Percentiles rank a stretch among this genome's conserved stretches.
Evolutionary conservation across 441 rosid species (phyloP).

Genomic region (Adansonia rubrostipa): DNA sequence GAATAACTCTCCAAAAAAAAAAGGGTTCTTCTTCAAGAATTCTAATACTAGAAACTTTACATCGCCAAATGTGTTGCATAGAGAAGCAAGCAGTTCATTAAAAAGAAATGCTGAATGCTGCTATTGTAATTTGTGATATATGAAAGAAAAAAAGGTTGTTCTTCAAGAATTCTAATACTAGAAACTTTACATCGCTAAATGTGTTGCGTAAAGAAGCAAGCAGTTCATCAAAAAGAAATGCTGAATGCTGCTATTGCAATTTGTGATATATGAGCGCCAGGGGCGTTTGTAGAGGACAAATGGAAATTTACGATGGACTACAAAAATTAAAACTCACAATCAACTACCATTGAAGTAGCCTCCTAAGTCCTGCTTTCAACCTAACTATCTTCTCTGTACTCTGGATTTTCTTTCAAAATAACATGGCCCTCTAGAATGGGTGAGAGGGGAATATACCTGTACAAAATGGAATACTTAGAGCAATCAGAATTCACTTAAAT

Average conservation of each 20-base stretch:
- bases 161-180: neutral
- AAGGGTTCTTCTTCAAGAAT: neutral
- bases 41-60: neutral
- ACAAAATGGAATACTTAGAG: conserved; percentile 16
- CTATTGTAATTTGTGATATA: neutral
- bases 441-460: conserved; percentile 86
- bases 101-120: neutral
- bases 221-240: neutral
- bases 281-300: neutral
- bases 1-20: too few species aligned
- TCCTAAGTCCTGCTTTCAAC: neutral
- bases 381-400: conserved; percentile 58
- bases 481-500: neutral
- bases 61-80: neutral
- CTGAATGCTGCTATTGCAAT: neutral
- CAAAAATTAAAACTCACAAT: neutral
- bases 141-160: neutral
- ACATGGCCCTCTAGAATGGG: conserved; percentile 93
- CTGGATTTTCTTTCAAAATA: conserved; percentile 81
- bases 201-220: neutral
- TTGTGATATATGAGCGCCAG: neutral
- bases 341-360: neutral
- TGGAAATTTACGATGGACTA: neutral
- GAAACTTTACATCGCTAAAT: too few species aligned
- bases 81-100: neutral